Base-by-base conservation (phyloP, 495 filamentous ascomycete species). In the Lasiosphaeris hirsuta region DNA sequence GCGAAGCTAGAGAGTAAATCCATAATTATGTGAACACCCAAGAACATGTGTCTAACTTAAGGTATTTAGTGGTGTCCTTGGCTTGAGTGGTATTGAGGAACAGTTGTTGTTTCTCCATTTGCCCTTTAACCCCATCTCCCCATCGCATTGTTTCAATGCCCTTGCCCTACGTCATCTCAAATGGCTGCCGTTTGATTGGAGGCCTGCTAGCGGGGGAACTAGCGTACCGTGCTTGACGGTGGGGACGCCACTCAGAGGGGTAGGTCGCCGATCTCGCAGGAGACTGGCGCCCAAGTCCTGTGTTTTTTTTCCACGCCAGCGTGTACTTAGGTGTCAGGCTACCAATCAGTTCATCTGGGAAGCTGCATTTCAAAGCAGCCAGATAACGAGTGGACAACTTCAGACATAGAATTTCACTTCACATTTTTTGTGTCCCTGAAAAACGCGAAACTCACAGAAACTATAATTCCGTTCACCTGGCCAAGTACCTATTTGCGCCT, bases 171-270 rank as follows among this genome's bases (percentile, higher is more conserved):
- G 51, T 54, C 51, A 41, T 37, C 23, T 54, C 38, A 43, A 54
- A 54, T 54, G 19, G n/a, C 8, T 13, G 7, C 23, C 23, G 0
- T 34, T 42, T 37, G 51, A 54, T 54, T 54, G 39, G 51, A 37
- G 33, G 13, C 7, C 46, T 33, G 33, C n/a, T 14, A 33, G 23
- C 33, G 43, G 43, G 43, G 23, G 23, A 5, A 5, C 46, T 36
- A 36, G 46, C 33, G 2, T 2, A 30, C 5, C 46, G 23, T 37
- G 43, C 36, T 7, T 33, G 10, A n/a, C 33, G 23, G 49, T 40
- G 49, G 49, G 49, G 49, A n/a, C 51, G 38, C 51, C 51, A 54
- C 38, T 42, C 43, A 34, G 53, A 55, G 53, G 53, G 53, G 52
- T 42, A 46, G 42, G 43, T 17, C 17, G 53, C 53, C 53, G 53